Evolutionary conservation across 2,329 filamentous ascomycete genomes (phyloP).

Genomic region (Neonectria neomacrospora): DNA sequence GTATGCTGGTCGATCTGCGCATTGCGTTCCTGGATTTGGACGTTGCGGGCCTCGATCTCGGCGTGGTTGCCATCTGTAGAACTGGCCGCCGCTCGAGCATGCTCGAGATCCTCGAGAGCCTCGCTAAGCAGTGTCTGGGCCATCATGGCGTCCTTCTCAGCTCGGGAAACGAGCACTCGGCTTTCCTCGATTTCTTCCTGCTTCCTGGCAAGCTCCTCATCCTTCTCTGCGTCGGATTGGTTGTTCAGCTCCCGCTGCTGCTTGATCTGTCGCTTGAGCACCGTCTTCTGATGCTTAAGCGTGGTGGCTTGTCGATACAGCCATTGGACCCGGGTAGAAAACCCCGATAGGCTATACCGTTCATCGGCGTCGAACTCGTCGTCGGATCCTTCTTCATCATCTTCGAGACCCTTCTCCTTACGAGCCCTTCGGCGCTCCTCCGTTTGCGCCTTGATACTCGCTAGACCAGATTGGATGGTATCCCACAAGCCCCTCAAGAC

Average conservation of each 20-base stretch:
- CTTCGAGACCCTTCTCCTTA: conserved; percentile 66
- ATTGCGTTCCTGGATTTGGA: conserved; percentile 48
- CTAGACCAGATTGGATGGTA: conserved; percentile 62
- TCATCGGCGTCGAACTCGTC: conserved; percentile 68
- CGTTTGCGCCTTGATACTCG: conserved; percentile 65
- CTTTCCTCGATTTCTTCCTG: conserved; percentile 65
- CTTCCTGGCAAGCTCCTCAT: conserved; percentile 70
- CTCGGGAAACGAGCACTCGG: conserved; percentile 49
- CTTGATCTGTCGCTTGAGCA: conserved; percentile 91
- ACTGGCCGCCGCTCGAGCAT: conserved; percentile 42
- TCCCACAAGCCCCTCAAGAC: conserved; percentile 68
- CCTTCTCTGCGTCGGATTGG: conserved; percentile 80
- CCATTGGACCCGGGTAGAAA: conserved; percentile 82
- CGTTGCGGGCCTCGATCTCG: conserved; percentile 50
- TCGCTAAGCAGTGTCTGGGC: conserved; percentile 62
- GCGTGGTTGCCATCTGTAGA: conserved; percentile 41
- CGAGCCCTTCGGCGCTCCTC: conserved; percentile 64
- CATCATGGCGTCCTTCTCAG: conserved; percentile 52
- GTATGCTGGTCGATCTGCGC: conserved; percentile 10
- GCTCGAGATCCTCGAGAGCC: conserved; percentile 60
- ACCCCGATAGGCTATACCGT: conserved; percentile 77
- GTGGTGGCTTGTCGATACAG: conserved; percentile 80
- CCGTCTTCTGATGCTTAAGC: conserved; percentile 87
- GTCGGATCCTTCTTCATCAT: conserved; percentile 71
- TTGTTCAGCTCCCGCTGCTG: conserved; percentile 93